These are phyloP conservation scores for Stagonosporopsis rhizophila DNA, from an alignment of 2,329 filamentous ascomycete species.

Conservation along the genomic window DNA sequence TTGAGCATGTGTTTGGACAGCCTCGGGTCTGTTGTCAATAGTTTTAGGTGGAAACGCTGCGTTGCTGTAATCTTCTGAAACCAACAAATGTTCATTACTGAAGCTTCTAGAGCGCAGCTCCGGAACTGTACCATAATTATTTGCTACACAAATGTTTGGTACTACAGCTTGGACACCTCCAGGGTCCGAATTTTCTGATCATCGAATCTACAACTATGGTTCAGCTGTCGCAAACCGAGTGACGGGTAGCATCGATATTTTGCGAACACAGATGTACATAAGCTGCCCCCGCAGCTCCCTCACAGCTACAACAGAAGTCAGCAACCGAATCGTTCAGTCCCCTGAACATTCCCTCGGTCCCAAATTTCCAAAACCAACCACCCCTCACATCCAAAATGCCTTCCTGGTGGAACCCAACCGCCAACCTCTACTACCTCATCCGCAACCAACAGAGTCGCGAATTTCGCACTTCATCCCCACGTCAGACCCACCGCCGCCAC, in stretches of 20 bases:
- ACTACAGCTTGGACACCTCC: too few relatives aligned
- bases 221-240: not conserved
- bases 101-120: too few relatives aligned
- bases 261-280: not conserved
- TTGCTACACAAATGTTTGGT: not conserved
- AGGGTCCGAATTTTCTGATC: not conserved
- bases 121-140: too few relatives aligned
- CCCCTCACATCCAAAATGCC: not conserved
- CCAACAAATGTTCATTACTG: too few relatives aligned
- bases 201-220: not conserved
- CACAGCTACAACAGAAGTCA: too few relatives aligned
- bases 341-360: too few relatives aligned
- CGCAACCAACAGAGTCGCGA: not conserved
- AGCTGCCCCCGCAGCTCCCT: too few relatives aligned
- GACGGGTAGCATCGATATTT: too few relatives aligned
- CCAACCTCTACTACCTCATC: not conserved
- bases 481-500: not conserved
- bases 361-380: too few relatives aligned
- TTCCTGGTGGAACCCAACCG: not conserved
- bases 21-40: not conserved
- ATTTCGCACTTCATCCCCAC: not conserved
- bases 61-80: too few relatives aligned
- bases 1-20: not conserved
- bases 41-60: too few relatives aligned
- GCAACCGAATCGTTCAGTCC: too few relatives aligned